Evolutionary conservation across 352 stramenopile genomes (phyloP).

Genomic region (Globisporangium cylindrosporum): DNA sequence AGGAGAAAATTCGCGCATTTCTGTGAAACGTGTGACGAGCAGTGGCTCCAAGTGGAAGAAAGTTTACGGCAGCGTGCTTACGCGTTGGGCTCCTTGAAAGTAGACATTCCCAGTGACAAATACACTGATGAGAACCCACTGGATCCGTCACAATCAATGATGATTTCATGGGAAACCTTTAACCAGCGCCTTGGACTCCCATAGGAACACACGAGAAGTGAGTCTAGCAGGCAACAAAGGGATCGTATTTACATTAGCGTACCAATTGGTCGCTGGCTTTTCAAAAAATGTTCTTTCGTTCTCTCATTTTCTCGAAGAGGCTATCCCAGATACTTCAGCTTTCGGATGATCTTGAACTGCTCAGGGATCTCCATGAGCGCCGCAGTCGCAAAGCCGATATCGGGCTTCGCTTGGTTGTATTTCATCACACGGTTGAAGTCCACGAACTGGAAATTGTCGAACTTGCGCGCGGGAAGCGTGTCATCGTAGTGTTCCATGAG

Average conservation of each 20-base stretch:
- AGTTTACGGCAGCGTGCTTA: slow-evolving; percentile 3
- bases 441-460: slow-evolving; percentile 84
- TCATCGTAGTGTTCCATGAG: slow-evolving; percentile 69
- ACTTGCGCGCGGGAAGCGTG: slow-evolving; percentile 46
- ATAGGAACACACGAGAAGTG: neutral
- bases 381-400: slow-evolving; percentile 59
- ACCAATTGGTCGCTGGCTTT: neutral
- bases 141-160: neutral
- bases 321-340: slow-evolving; percentile 34
- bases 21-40: slow-evolving; percentile 15
- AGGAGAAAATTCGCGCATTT: slow-evolving; percentile 9
- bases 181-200: slow-evolving; percentile 14
- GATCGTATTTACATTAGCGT: neutral
- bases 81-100: neutral
- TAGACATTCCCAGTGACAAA: neutral
- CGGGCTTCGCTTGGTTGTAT: slow-evolving; percentile 46
- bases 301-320: neutral
- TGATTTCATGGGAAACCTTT: slow-evolving; percentile 25
- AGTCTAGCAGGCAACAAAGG: neutral
- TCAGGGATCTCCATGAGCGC: slow-evolving; percentile 73
- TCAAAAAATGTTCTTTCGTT: neutral
- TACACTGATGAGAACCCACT: neutral
- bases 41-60: slow-evolving; percentile 16
- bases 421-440: slow-evolving; percentile 55
- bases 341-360: slow-evolving; percentile 52